Evolutionary conservation across 148 eudicot genomes (phyloP).

Genomic region (Linanthus parryae): DNA sequence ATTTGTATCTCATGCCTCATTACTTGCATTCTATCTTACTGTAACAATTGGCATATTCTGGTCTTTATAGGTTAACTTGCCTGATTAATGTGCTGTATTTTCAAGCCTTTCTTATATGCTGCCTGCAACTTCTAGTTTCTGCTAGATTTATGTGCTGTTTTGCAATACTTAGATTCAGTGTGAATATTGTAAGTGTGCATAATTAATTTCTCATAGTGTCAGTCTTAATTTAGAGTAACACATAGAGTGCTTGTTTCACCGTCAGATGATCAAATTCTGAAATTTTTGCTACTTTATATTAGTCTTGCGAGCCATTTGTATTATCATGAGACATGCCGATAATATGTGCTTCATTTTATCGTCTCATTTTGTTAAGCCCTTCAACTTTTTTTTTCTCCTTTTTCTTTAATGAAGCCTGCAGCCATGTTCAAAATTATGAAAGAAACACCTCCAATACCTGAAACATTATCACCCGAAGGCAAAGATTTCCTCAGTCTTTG

Average conservation of each 20-base stretch:
- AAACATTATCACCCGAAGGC: slow-evolving; percentile 71
- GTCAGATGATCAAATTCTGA: neutral
- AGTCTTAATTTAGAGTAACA: too few species aligned
- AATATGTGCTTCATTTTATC: neutral
- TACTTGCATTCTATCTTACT: too few species aligned
- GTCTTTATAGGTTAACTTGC: too few species aligned
- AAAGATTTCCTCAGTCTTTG: slow-evolving; percentile 79
- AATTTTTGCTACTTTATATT: neutral
- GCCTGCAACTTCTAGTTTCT: too few species aligned
- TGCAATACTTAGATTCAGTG: too few species aligned
- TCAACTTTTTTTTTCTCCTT: neutral
- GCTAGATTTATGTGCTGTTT: too few species aligned
- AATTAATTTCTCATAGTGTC: too few species aligned
- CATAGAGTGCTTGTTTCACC: neutral
- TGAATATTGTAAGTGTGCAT: too few species aligned
- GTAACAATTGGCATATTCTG: too few species aligned
- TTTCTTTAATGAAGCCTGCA: slow-evolving; percentile 54
- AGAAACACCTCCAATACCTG: slow-evolving; percentile 86
- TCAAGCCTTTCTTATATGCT: too few species aligned
- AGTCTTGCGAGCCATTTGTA: neutral
- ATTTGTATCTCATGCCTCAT: too few species aligned
- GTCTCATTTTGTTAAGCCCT: neutral
- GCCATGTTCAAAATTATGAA: slow-evolving; percentile 90
- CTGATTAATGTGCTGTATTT: too few species aligned
- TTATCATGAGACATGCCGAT: neutral